Base-by-base conservation (phyloP, 768 basidiomycete genomes). In the Pleurotus tuoliensis region DNA sequence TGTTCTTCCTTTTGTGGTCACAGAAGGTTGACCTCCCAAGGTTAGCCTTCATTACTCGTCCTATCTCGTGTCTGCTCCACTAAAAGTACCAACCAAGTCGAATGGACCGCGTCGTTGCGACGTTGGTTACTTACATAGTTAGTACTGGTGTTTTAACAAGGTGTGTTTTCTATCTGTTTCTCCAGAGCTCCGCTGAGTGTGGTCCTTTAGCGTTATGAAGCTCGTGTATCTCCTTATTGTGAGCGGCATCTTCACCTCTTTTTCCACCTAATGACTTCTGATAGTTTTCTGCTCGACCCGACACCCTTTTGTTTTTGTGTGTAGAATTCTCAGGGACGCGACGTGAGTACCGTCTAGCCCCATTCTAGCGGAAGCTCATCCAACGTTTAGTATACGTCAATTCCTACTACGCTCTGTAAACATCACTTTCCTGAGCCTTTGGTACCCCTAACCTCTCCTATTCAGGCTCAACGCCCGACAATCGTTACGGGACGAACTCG, bases 401-500 rank as follows among this genome's bases (percentile, higher is more conserved):
- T 24, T 57, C 47, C 12, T 48, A 43, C 25, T 41, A 51, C 18
- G 56, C 56, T 13, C 22, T 57, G 56, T 57, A 30, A n/a, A 49
- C 34, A 18, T 37, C 27, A 9, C 20, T 5, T 30, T 37, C 47
- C 12, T 37, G 16, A 11, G 43, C 20, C 39, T 27, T 22, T 30
- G 11, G 11, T 34, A 41, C 16, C 37, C 18, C 30, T 57, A 27
- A 43, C 12, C 1, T 38, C 24, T 4, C 25, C 9, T 56, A 12
- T 51, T n/a, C 13, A 57, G 56, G 34, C 40, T 43, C 49, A 57
- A 57, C 24, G 56, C 56, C 34, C 56, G 56, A 40, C 38, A 57
- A 20, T 8, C 30, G 15, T 49, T 57, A 11, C 47, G 56, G 18
- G 27, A 56, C 8, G 20, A 30, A 12, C 55, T 56, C 37, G 55